A percentile compares a stretch with the other conserved stretches of the same genome.
Evolutionary conservation across 805 yeast species (phyloP).

Genomic region (Komagataella ulmi): DNA sequence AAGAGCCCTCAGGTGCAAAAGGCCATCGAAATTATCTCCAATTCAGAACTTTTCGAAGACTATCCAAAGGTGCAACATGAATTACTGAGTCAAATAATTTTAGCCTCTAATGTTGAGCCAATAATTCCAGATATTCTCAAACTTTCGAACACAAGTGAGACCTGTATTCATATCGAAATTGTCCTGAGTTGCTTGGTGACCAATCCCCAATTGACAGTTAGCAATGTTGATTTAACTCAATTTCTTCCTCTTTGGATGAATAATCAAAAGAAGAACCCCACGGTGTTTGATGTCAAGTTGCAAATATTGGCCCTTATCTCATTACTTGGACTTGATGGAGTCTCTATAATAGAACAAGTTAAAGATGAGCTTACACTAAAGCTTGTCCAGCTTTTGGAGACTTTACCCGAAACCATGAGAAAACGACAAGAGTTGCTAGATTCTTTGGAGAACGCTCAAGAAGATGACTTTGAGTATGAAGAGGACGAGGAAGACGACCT

Average conservation of each 20-base stretch:
- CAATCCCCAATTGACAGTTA: constrained; percentile 23
- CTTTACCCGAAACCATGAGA: constrained; percentile 34
- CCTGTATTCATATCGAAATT: constrained; percentile 22
- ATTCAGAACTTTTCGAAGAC: constrained; percentile 8
- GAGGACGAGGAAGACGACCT: constrained; percentile 17
- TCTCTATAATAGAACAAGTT: not conserved
- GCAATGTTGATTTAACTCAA: constrained; percentile 20
- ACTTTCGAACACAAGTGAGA: constrained; percentile 21
- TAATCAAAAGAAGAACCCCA: constrained; percentile 26
- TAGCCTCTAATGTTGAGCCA: constrained; percentile 17
- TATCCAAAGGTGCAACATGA: constrained; percentile 8
- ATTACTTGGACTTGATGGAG: constrained; percentile 16
- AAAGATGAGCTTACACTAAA: constrained; percentile 11
- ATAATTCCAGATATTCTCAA: constrained; percentile 23
- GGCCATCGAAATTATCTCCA: constrained; percentile 6
- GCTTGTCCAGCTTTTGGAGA: constrained; percentile 26
- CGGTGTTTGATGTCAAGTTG: constrained; percentile 42
- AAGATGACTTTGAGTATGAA: constrained; percentile 8
- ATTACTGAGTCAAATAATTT: constrained; percentile 7
- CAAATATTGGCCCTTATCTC: constrained; percentile 34
- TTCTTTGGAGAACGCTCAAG: constrained; percentile 16
- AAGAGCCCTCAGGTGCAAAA: constrained; percentile 3
- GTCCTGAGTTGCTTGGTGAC: constrained; percentile 26
- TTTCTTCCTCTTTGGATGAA: constrained; percentile 36
- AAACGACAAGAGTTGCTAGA: constrained; percentile 30